Evolutionary conservation across 352 stramenopile genomes (phyloP).

Genomic region (Thalassiosira allenii): DNA sequence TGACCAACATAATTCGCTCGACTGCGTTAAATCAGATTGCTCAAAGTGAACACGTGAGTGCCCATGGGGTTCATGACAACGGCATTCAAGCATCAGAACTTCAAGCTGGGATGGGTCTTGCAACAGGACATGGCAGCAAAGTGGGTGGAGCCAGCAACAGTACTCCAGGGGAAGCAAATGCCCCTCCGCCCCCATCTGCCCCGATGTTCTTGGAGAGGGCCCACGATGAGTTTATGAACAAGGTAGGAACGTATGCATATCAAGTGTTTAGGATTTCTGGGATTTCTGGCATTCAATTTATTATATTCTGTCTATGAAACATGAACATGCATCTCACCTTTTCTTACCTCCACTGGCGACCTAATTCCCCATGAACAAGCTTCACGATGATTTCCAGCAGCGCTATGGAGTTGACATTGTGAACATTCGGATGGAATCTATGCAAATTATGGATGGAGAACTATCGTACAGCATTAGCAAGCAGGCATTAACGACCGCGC

Average conservation of each 20-base stretch:
- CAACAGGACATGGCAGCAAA: neutral
- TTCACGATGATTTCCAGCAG: conserved; percentile 52
- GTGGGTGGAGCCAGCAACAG: neutral
- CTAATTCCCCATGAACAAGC: conserved; percentile 40
- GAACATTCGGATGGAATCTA: conserved; percentile 56
- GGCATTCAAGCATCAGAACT: neutral
- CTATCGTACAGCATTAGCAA: conserved; percentile 51
- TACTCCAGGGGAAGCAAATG: neutral
- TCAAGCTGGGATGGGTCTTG: too few relatives aligned
- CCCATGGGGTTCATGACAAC: neutral
- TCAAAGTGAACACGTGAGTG: conserved; percentile 29
- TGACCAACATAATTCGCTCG: conserved; percentile 63
- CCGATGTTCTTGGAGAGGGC: conserved; percentile 48
- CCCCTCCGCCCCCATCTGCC: neutral
- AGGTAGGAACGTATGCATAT: too few relatives aligned
- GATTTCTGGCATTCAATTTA: too few relatives aligned
- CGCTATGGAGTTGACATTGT: conserved; percentile 53
- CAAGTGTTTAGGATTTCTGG: too few relatives aligned
- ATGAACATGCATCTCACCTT: too few relatives aligned
- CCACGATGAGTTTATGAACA: conserved; percentile 65
- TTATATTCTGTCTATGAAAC: too few relatives aligned
- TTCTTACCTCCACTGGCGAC: too few relatives aligned
- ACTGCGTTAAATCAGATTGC: conserved; percentile 61
- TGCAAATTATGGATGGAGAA: conserved; percentile 59
- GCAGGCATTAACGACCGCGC: conserved; percentile 53